A percentile compares a stretch with the other conserved stretches of the same genome.
These are phyloP conservation scores for Mucor piriformis DNA, from an alignment of 371 early-diverging fungal genomes.

Conservation along the genomic window DNA sequence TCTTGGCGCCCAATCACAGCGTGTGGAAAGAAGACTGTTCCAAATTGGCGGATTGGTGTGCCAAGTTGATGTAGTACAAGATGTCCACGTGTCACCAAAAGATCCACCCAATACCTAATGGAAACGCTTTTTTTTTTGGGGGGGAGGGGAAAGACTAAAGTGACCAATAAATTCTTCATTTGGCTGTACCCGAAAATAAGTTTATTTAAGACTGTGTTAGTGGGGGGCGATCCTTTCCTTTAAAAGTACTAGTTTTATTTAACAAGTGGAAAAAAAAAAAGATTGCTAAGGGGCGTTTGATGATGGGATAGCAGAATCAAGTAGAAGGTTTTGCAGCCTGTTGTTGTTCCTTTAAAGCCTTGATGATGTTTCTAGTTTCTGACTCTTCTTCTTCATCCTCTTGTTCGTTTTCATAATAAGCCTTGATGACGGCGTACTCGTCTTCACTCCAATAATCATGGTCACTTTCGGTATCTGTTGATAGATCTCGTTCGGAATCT, in stretches of 20 bases:
- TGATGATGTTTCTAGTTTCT: slow-evolving; percentile 3
- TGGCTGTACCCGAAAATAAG: neutral
- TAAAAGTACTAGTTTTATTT: neutral
- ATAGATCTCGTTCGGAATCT: neutral
- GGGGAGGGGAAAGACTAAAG: neutral
- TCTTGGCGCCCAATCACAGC: slow-evolving; percentile 15
- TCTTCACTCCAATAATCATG: slow-evolving; percentile 23
- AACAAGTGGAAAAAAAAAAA: neutral
- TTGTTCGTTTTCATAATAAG: slow-evolving; percentile 26
- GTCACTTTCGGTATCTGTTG: slow-evolving; percentile 6
- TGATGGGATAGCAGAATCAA: neutral
- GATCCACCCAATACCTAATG: neutral
- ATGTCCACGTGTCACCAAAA: neutral
- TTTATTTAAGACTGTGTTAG: neutral
- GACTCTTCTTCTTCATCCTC: slow-evolving; percentile 15
- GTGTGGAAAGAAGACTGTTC: slow-evolving; percentile 23
- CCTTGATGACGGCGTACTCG: slow-evolving; percentile 16
- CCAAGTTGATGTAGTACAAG: slow-evolving; percentile 4
- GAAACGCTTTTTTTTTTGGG: neutral
- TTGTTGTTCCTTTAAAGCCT: slow-evolving; percentile 2
- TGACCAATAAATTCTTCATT: neutral
- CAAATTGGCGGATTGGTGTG: slow-evolving; percentile 26
- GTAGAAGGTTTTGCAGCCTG: neutral
- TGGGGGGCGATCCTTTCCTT: neutral
- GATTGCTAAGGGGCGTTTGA: neutral